Conservation (phyloP, 1,284 basidiomycete species). For the Ceratobasidium sp. region DNA sequence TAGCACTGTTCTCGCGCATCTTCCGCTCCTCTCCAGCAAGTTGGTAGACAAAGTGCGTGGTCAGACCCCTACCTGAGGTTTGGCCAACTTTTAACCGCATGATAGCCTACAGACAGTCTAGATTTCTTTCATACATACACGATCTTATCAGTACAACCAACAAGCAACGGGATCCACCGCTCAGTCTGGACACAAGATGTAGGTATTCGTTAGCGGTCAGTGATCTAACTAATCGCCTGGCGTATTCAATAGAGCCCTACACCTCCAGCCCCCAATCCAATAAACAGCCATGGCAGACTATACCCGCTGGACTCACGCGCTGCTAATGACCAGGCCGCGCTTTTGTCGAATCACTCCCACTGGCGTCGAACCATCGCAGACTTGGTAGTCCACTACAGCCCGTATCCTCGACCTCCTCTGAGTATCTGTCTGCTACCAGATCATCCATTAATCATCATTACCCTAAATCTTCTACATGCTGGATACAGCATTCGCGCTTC, state of each 20-base stretch:
- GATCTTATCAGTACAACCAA: background rate
- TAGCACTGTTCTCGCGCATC: background rate
- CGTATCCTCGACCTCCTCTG: background rate
- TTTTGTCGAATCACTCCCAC: background rate
- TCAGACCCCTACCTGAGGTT: background rate
- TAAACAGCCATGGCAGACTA: background rate
- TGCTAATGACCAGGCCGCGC: background rate
- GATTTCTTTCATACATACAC: background rate
- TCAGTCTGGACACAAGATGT: constrained; percentile 3
- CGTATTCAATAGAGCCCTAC: background rate
- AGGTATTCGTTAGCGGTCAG: background rate
- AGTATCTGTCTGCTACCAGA: constrained; percentile 29
- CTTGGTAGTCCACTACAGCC: constrained; percentile 10
- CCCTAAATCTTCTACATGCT: constrained; percentile 2
- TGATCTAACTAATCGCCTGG: background rate
- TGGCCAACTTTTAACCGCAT: background rate
- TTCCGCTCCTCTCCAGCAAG: background rate
- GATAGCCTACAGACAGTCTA: background rate
- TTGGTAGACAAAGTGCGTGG: background rate
- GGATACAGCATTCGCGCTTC: background rate
- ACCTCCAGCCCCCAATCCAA: background rate
- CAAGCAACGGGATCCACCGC: no score
- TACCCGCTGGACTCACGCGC: background rate
- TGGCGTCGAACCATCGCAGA: constrained; percentile 5
- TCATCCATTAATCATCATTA: constrained; percentile 15